Evolutionary conservation across 306 rosid genomes (phyloP).

Genomic region (Cicer judaicum): DNA sequence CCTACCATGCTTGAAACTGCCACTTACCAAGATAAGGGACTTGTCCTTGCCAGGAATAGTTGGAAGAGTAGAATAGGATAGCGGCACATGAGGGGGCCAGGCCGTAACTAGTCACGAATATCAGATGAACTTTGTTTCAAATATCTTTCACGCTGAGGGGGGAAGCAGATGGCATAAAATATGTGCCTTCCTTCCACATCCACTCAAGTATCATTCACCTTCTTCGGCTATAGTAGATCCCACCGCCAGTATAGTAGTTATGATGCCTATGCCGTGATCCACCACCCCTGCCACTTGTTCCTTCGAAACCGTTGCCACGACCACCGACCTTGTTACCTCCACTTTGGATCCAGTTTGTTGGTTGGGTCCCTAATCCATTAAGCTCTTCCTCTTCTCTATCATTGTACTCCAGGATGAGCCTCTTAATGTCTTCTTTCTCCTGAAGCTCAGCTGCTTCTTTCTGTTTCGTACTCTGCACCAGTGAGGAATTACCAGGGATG

Average conservation of each 20-base stretch:
- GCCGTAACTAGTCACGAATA: conserved; percentile 8
- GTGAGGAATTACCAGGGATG: conserved; percentile 89
- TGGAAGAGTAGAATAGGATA: conserved; percentile 1
- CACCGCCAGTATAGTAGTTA: conserved; percentile 69
- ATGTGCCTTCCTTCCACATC: conserved; percentile 36
- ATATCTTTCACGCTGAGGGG: conserved; percentile 33
- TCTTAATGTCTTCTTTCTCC: conserved; percentile 98
- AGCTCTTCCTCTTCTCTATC: conserved; percentile 98
- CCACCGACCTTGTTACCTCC: conserved; percentile 59
- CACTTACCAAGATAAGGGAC: conserved; percentile 34
- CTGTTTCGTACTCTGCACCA: conserved; percentile 95
- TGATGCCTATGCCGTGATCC: conserved; percentile 80
- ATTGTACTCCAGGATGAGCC: conserved; percentile 91
- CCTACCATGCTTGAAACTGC: conserved; percentile 29
- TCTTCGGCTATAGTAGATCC: conserved; percentile 71
- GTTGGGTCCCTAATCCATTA: conserved; percentile 81
- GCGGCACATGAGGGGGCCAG: conserved; percentile 23
- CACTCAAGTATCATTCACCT: conserved; percentile 50
- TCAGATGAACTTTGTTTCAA: conserved; percentile 32
- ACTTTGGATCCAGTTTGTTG: conserved; percentile 76
- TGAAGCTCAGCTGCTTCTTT: conserved; percentile 98
- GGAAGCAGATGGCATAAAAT: conserved; percentile 35
- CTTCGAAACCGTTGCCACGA: conserved; percentile 74
- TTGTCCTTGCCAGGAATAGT: conserved; percentile 7
- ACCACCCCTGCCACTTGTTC: conserved; percentile 65